Evolutionary conservation across 345 rosid species (phyloP).

Genomic region (Nephelium lappaceum): DNA sequence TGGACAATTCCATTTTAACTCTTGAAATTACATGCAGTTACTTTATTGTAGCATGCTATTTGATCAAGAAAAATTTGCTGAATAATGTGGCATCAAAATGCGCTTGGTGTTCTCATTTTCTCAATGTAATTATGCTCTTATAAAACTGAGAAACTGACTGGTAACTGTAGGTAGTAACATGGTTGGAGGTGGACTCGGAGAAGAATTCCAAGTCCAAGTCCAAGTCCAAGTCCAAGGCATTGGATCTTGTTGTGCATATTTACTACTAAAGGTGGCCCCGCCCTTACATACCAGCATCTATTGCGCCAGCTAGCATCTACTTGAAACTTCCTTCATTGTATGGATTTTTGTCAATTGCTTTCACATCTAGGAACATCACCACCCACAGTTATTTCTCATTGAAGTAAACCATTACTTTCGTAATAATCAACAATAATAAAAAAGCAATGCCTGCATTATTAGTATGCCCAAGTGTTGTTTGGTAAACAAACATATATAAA

Average conservation of each 20-base stretch:
- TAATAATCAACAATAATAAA: neutral
- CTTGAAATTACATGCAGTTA: neutral
- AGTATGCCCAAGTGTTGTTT: neutral
- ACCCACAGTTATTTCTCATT: neutral
- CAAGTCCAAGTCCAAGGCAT: no score
- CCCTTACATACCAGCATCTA: neutral
- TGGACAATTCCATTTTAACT: neutral
- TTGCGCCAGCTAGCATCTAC: neutral
- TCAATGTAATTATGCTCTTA: neutral
- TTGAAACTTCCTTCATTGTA: neutral
- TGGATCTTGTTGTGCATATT: neutral
- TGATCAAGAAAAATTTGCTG: neutral
- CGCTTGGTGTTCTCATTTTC: no score
- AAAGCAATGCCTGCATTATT: neutral
- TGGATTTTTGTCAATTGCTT: neutral
- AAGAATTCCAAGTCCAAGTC: no score
- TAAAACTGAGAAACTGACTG: neutral
- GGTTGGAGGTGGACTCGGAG: neutral
- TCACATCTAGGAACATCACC: neutral
- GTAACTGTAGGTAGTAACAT: neutral
- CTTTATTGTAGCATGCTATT: no score
- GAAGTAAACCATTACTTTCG: neutral
- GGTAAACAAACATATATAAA: neutral
- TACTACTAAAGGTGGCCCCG: neutral
- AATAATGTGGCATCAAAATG: no score